A percentile compares a stretch with the other conserved stretches of the same genome.
These are phyloP conservation scores for Acorus calamus DNA, from an alignment of 106 monocot genomes.

Conservation along the genomic window DNA sequence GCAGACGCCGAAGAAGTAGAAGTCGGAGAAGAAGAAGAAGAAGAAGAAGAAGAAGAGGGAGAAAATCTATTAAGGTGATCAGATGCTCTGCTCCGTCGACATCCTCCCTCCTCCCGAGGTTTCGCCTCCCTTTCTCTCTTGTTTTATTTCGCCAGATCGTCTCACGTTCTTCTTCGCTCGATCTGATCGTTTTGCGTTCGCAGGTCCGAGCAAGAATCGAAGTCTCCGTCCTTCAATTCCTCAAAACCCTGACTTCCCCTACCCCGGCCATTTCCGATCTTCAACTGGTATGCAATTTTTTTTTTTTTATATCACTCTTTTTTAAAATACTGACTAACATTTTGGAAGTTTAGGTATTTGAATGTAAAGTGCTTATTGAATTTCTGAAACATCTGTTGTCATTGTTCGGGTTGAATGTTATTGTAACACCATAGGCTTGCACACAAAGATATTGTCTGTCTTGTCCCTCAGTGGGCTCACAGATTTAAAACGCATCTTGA, in stretches of 20 bases:
- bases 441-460: no score
- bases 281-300: constrained; percentile 41
- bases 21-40: no score
- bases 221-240: constrained; percentile 78
- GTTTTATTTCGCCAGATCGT: background rate
- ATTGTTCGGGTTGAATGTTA: no score
- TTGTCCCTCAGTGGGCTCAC: no score
- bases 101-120: constrained; percentile 62
- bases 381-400: no score
- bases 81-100: constrained; percentile 78
- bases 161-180: background rate
- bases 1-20: no score
- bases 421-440: background rate
- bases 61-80: constrained; percentile 44
- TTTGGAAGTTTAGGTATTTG: no score
- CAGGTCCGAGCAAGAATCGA: constrained; percentile 77
- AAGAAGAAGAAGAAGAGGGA: no score
- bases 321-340: background rate
- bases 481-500: no score
- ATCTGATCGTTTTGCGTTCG: background rate
- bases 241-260: constrained; percentile 38
- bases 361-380: no score
- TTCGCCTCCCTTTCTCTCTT: background rate
- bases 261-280: constrained; percentile 48
- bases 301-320: background rate